Evolutionary conservation across 2,329 filamentous ascomycete species (phyloP).

Genomic region (Trichothecium roseum): DNA sequence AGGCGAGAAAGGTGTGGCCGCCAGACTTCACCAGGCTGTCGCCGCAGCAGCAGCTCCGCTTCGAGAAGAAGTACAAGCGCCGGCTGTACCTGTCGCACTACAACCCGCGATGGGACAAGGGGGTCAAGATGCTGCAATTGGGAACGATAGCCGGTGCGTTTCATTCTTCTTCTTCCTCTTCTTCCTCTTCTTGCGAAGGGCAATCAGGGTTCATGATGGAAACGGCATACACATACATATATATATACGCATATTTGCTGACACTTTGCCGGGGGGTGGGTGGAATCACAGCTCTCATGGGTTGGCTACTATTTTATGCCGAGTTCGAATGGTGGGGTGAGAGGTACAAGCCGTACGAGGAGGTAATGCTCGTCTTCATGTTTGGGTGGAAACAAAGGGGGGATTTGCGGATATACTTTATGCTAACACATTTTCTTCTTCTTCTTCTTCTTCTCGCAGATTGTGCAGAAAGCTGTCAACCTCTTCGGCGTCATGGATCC

Average conservation of each 20-base stretch:
- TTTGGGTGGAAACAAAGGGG: not conserved
- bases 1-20: constrained; percentile 65
- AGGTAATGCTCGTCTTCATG: constrained; percentile 15
- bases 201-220: not conserved
- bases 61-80: constrained; percentile 71
- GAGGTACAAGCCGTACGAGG: constrained; percentile 29
- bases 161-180: too few relatives aligned
- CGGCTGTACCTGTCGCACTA: constrained; percentile 51
- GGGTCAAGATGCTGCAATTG: constrained; percentile 54
- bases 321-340: constrained; percentile 34
- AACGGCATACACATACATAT: not conserved
- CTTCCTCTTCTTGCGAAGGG: not conserved
- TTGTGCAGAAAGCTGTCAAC: constrained; percentile 23
- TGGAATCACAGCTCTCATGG: too few relatives aligned
- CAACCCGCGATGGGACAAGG: constrained; percentile 55
- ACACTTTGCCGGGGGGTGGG: not conserved
- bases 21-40: constrained; percentile 64
- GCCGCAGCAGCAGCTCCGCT: constrained; percentile 62
- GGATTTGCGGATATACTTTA: not conserved
- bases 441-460: constrained; percentile 12
- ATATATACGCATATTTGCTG: not conserved
- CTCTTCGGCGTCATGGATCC: constrained; percentile 29
- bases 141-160: constrained; percentile 43
- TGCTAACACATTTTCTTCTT: constrained; percentile 7
- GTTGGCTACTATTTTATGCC: constrained; percentile 28